These are phyloP conservation scores for Aspergillus flavus DNA, from an alignment of 2,329 filamentous ascomycete genomes.

Conservation along the genomic window DNA sequence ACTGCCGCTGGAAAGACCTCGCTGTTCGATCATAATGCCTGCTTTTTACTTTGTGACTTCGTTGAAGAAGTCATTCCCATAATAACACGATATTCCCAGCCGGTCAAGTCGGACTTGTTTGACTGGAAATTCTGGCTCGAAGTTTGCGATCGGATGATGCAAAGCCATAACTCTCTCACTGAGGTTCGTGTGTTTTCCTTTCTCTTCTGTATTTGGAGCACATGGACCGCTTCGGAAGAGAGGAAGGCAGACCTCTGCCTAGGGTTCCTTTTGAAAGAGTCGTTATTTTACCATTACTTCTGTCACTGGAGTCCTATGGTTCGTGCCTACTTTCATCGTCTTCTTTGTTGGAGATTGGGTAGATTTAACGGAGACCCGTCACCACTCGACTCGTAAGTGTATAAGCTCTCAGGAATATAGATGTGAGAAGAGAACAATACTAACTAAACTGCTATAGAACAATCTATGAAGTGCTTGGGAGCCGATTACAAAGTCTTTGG, in stretches of 20 bases:
- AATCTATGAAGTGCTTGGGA: constrained; percentile 69
- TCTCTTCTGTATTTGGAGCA: constrained; percentile 78
- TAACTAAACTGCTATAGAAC: constrained; percentile 51
- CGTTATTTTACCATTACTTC: constrained; percentile 79
- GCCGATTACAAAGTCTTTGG: constrained; percentile 73
- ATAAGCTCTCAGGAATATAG: not conserved
- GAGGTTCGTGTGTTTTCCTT: constrained; percentile 84
- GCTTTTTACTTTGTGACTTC: constrained; percentile 89
- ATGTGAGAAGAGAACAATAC: not conserved
- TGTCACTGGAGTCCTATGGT: constrained; percentile 97
- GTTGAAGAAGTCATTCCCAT: constrained; percentile 78
- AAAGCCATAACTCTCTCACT: constrained; percentile 85
- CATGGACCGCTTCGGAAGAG: constrained; percentile 64
- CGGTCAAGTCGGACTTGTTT: constrained; percentile 44
- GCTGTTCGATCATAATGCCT: constrained; percentile 78
- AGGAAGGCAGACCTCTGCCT: constrained; percentile 72
- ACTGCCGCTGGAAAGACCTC: constrained; percentile 75
- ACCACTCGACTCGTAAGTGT: constrained; percentile 67
- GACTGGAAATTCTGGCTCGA: constrained; percentile 81
- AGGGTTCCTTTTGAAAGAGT: constrained; percentile 73
- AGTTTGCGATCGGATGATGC: constrained; percentile 76
- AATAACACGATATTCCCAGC: constrained; percentile 61
- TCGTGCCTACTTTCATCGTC: constrained; percentile 85
- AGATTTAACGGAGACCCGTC: constrained; percentile 70
- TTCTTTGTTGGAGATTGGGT: constrained; percentile 87